phyloP scores from a whole-genome alignment of 352 stramenopile species.

The Phytopythium kandeliae region DNA sequence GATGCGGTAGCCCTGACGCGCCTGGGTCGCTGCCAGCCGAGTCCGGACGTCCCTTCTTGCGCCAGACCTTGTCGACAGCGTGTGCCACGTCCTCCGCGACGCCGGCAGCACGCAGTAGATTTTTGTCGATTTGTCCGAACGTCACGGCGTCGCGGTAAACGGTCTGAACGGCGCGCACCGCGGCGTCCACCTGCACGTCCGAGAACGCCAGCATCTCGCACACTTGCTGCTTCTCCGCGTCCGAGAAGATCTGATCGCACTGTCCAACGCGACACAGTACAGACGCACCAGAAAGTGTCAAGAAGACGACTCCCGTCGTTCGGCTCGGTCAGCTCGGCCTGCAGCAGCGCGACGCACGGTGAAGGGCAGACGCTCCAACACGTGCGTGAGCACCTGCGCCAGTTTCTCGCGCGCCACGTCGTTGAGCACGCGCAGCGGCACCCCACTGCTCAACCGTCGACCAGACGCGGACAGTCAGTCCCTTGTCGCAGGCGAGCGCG shows the following conservation, averaged over 20 bases:
- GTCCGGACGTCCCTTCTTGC: constrained; percentile 34
- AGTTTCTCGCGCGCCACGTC: constrained; percentile 39
- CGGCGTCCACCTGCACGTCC: constrained; percentile 27
- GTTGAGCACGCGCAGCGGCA: constrained; percentile 27
- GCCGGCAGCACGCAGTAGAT: constrained; percentile 16
- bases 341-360: constrained; percentile 30
- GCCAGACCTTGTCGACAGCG: constrained; percentile 47
- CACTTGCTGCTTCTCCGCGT: constrained; percentile 39
- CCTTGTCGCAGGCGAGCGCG: too few species aligned
- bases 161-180: constrained; percentile 18
- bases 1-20: constrained; percentile 9
- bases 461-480: neutral
- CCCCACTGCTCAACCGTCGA: neutral
- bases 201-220: constrained; percentile 36
- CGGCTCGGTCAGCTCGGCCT: neutral
- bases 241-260: constrained; percentile 31
- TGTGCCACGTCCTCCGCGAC: constrained; percentile 20
- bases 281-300: too few species aligned
- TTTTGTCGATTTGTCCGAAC: constrained; percentile 31
- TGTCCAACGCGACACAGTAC: neutral
- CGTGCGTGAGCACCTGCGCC: constrained; percentile 39
- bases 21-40: constrained; percentile 3
- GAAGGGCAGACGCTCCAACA: constrained; percentile 44
- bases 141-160: constrained; percentile 38
- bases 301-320: neutral